A percentile compares a stretch with the other conserved stretches of the same genome.
Conservation (phyloP, 1,139 yeast species). For the Arxiozyma bovina region DNA sequence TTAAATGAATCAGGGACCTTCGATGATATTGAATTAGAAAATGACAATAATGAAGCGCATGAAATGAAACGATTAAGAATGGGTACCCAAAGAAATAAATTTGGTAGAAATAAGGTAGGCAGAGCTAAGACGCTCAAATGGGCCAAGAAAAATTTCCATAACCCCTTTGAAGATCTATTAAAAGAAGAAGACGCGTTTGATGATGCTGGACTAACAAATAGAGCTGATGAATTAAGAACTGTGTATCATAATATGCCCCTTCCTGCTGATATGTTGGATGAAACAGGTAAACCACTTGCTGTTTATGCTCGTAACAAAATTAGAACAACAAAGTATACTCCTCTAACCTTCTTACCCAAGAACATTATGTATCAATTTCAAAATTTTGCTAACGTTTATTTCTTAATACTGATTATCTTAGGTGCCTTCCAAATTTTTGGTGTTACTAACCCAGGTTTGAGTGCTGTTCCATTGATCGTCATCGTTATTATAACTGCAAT, state of each 20-base stretch:
- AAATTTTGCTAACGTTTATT: constrained; percentile 84
- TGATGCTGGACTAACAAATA: constrained; percentile 24
- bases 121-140: constrained; percentile 36
- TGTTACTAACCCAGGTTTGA: constrained; percentile 78
- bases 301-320: constrained; percentile 79
- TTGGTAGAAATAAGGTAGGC: constrained; percentile 53
- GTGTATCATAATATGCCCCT: constrained; percentile 62
- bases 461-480: constrained; percentile 89
- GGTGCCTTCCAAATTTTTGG: constrained; percentile 90
- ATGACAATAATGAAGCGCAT: constrained; percentile 19
- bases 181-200: constrained; percentile 17
- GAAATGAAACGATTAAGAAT: constrained; percentile 68
- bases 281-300: constrained; percentile 50
- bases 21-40: constrained; percentile 21
- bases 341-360: constrained; percentile 78
- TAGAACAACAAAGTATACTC: constrained; percentile 93
- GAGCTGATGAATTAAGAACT: constrained; percentile 36
- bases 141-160: constrained; percentile 30
- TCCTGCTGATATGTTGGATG: constrained; percentile 55
- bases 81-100: constrained; percentile 80
- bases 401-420: constrained; percentile 68
- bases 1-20: constrained; percentile 15
- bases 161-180: constrained; percentile 26
- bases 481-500: constrained; percentile 82
- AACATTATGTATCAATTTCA: constrained; percentile 71